These are phyloP conservation scores for Tolypocladium inflatum DNA, from an alignment of 2,329 filamentous ascomycete species.

Conservation along the genomic window DNA sequence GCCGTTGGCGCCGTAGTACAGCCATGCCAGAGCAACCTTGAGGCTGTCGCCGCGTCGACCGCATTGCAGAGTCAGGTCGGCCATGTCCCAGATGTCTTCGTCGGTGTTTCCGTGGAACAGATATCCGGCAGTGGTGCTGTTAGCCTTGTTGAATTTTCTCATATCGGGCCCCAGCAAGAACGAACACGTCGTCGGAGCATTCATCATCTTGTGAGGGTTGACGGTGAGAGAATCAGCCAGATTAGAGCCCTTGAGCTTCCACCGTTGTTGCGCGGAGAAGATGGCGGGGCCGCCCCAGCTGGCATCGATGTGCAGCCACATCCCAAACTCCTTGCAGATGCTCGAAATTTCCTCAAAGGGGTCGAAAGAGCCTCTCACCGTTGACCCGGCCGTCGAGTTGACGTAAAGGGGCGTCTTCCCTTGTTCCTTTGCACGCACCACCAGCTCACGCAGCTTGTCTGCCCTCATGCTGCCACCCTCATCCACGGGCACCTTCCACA, in stretches of 20 bases:
- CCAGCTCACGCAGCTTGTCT: conserved; percentile 50
- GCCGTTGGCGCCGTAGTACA: conserved; percentile 73
- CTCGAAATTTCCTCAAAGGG: conserved; percentile 60
- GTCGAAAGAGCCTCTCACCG: conserved; percentile 83
- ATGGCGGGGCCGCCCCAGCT: conserved; percentile 82
- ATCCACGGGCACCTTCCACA: conserved; percentile 70
- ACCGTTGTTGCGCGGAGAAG: conserved; percentile 57
- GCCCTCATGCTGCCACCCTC: conserved; percentile 61
- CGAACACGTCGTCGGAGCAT: conserved; percentile 80
- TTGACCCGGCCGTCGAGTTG: conserved; percentile 91
- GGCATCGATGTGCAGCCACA: conserved; percentile 93
- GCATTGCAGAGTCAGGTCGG: conserved; percentile 88
- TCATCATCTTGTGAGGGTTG: conserved; percentile 97
- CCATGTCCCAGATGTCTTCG: conserved; percentile 72
- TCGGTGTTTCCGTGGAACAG: conserved; percentile 57
- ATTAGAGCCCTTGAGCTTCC: conserved; percentile 60
- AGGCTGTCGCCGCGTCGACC: conserved; percentile 76
- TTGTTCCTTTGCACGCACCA: conserved; percentile 50
- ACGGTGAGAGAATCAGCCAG: conserved; percentile 75
- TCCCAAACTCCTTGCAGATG: conserved; percentile 59
- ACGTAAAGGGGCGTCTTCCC: conserved; percentile 86
- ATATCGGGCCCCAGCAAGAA: conserved; percentile 77
- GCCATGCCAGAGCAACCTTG: conserved; percentile 82
- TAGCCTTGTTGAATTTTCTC: conserved; percentile 67
- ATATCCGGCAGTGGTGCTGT: conserved; percentile 81